phyloP scores from a whole-genome alignment of 2,329 filamentous ascomycete species.

The Emmonsia crescens region DNA sequence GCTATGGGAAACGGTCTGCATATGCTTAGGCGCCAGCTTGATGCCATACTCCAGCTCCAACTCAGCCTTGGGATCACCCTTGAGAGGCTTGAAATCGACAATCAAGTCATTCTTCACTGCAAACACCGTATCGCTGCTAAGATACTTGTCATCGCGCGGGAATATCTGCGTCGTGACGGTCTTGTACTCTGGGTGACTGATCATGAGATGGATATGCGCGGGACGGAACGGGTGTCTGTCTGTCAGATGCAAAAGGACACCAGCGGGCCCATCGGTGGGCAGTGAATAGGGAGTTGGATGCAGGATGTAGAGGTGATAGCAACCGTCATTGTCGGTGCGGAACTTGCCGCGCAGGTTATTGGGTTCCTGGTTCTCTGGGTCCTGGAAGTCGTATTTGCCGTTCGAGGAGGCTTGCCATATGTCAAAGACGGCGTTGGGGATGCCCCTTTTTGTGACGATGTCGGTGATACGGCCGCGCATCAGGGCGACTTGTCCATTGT shows the following conservation, averaged over 20 bases:
- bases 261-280: conserved; percentile 52
- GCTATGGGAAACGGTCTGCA: conserved; percentile 1
- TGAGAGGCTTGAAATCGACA: conserved; percentile 45
- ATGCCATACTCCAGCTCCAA: conserved; percentile 55
- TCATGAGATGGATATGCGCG: conserved; percentile 52
- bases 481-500: conserved; percentile 49
- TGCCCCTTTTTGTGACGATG: conserved; percentile 53
- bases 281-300: conserved; percentile 64
- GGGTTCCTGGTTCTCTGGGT: conserved; percentile 57
- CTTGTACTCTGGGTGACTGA: conserved; percentile 46
- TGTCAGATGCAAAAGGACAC: conserved; percentile 42
- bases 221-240: conserved; percentile 51
- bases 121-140: conserved; percentile 49
- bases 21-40: conserved; percentile 37
- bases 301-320: conserved; percentile 65
- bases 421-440: conserved; percentile 59
- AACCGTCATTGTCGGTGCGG: conserved; percentile 56
- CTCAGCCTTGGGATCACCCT: conserved; percentile 41
- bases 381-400: conserved; percentile 67
- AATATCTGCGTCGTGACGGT: conserved; percentile 49
- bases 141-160: conserved; percentile 47
- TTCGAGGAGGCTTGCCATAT: conserved; percentile 70
- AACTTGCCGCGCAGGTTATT: conserved; percentile 73
- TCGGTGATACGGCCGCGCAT: conserved; percentile 62
- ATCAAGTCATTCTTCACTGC: conserved; percentile 52